Evolutionary conservation across 306 rosid genomes (phyloP), one percentile per base, ranked within the genome.

Genomic region (Trifolium repens): DNA sequence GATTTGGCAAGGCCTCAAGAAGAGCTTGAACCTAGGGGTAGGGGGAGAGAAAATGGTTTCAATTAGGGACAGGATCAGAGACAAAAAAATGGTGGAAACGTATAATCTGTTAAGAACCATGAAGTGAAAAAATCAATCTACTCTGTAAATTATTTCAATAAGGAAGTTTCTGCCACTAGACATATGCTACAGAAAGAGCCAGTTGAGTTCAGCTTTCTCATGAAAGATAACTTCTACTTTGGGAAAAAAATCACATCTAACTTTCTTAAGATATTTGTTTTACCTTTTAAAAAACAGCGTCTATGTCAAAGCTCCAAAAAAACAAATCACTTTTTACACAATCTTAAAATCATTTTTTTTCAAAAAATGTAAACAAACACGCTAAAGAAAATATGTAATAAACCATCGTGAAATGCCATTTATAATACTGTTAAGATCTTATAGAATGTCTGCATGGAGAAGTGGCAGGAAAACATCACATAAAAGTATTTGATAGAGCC

Each of bases 1-100:
- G 87, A 84, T 89, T 96, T 6, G 99, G 99, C 79, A 96, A 83
- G 39, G 91, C 98, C 63, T 88, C 92, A 53, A 96, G 92, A 47
- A 96, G 87, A 32, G 88, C 91, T 87, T 82, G 88, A 74, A 96
- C 98, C 99, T 96, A 85, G 70, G 22, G 40, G 60, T 15, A 9
- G 43, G 62, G 55, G 34, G 9, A 24, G 22, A 77, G 17, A 65
- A 34, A 57, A 50, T 55, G 52, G 26, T 62, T 82, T 71, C 67
- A 71, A 52, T 58, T 32, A 46, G 57, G 44, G 52, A 72, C 53
- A 35, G 67, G 62, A 67, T 55, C 17, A 37, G 40, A 67, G 78
- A 67, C 27, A 73, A 63, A 77, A 72, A 55, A 43, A 32, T 50
- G 8, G n/a, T 37, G 60, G 30, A 49, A 72, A 77, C 14, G 67